Conservation (phyloP, 169 alveolate species). For the Cystoisospora suis region DNA sequence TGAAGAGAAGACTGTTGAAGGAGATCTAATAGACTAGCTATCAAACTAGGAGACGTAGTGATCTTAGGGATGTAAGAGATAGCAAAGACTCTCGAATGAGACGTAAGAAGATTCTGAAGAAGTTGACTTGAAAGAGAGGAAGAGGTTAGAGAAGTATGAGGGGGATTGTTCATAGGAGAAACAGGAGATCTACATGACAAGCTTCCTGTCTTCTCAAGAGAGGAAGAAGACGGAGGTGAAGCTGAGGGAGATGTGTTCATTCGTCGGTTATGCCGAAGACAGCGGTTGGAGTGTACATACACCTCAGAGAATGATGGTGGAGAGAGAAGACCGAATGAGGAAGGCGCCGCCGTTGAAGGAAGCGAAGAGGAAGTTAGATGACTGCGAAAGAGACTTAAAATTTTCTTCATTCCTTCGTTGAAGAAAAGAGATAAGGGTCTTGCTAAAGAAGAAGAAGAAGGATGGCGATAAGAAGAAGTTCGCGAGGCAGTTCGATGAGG, state of each 20-base stretch:
- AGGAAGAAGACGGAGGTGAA: not conserved
- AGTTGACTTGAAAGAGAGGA: not conserved
- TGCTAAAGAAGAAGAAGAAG: too few species aligned
- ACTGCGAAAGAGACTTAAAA: not conserved
- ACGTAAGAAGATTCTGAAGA: not conserved
- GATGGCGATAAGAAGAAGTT: too few species aligned
- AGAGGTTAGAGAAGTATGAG: not conserved
- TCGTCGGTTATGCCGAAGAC: too few species aligned
- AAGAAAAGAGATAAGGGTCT: too few species aligned
- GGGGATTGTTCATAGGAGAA: not conserved
- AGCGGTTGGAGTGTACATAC: not conserved
- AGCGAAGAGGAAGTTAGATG: not conserved
- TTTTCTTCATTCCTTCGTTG: too few species aligned
- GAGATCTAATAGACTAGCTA: not conserved
- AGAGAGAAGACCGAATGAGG: not conserved
- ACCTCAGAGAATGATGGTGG: not conserved
- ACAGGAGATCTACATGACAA: not conserved
- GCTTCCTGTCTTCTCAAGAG: not conserved
- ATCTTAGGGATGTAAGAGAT: not conserved
- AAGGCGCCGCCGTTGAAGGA: not conserved
- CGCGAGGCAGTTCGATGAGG: too few species aligned
- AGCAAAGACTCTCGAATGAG: not conserved
- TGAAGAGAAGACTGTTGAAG: slow-evolving; percentile 18
- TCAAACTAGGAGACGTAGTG: not conserved
- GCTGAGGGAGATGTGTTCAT: too few species aligned